Evolutionary conservation across 306 rosid species (phyloP), one percentile per base, ranked within the genome.

Genomic region (Aeschynomene evenia): DNA sequence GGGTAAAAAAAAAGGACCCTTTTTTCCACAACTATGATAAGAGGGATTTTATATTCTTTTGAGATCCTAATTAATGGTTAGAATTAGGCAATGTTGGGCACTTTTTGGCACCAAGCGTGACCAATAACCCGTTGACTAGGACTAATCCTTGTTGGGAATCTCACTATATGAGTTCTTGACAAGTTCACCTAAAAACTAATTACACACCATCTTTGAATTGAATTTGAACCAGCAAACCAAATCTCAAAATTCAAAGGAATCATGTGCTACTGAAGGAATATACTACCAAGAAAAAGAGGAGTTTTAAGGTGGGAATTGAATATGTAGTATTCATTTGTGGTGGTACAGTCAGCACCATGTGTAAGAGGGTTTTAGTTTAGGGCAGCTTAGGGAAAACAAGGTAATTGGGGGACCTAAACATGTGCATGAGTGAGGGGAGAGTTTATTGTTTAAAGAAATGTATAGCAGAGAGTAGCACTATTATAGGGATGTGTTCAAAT

Each of bases 401-500:
- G 53, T 3, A 34, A 60, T 22, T 40, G 23, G 48, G 53, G 76
- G 74, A 72, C 77, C 83, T 42, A 66, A 80, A 75, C 83, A 80
- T 82, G 82, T 78, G 83, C 83, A 60, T 70, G 63, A 19, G 70
- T 36, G 72, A 71, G 68, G 59, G 29, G 67, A 56, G 52, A n/a
- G 15, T 11, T 28, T 33, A 3, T 56, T 22, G 46, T 76, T 33
- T 72, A 71, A 72, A 75, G 13, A 72, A 75, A 70, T 81, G 4
- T 51, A 36, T 51, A 36, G 61, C 70, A 67, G 66, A 67, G 66
- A 73, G 9, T 74, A 49, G 85, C 90, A 81, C 68, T 74, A 73
- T 76, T 75, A 78, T 80, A n/a, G 89, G 84, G 84, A 87, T 80
- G 78, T 73, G 87, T 78, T 78, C 81, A 72, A 26, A 59, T 80